Evolutionary conservation across 1,284 basidiomycete genomes (phyloP).

Genomic region (Neotropicomus parvogracilis): DNA sequence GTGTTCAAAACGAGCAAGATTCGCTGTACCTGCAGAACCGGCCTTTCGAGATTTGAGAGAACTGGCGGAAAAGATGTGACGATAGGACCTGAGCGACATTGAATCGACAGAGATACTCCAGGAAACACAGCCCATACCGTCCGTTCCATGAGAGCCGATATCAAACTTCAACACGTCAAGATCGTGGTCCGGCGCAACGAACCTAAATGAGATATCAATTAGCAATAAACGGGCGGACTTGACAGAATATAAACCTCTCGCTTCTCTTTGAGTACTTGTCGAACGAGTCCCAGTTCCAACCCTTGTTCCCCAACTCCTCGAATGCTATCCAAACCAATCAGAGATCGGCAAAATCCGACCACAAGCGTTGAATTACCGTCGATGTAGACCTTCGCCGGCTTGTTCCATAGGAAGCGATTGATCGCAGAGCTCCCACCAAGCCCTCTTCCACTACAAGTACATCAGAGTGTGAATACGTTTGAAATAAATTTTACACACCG

Average conservation of each 20-base stretch:
- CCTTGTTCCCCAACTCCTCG: not conserved
- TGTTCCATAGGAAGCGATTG: conserved; percentile 1
- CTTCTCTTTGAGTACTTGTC: conserved; percentile 5
- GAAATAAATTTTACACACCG: not conserved
- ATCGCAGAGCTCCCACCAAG: conserved; percentile 2
- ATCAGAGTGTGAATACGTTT: not conserved
- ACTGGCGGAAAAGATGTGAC: conserved; percentile 1
- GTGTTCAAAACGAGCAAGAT: not conserved
- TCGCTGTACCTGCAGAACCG: not conserved
- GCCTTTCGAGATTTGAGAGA: not conserved
- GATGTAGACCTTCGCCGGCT: not conserved
- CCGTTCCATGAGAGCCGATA: not conserved
- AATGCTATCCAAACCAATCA: not conserved
- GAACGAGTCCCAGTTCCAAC: conserved; percentile 6
- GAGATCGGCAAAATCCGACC: not conserved
- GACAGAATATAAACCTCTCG: not conserved
- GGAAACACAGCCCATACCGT: not conserved
- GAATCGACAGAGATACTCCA: not conserved
- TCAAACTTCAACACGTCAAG: conserved; percentile 3
- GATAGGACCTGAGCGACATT: not conserved
- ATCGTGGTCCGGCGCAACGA: conserved; percentile 2
- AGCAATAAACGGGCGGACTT: not conserved
- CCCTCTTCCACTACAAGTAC: not conserved
- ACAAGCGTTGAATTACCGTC: not conserved
- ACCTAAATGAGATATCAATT: not conserved